phyloP scores from a whole-genome alignment of 768 basidiomycete species.

The Mrakia frigida region DNA sequence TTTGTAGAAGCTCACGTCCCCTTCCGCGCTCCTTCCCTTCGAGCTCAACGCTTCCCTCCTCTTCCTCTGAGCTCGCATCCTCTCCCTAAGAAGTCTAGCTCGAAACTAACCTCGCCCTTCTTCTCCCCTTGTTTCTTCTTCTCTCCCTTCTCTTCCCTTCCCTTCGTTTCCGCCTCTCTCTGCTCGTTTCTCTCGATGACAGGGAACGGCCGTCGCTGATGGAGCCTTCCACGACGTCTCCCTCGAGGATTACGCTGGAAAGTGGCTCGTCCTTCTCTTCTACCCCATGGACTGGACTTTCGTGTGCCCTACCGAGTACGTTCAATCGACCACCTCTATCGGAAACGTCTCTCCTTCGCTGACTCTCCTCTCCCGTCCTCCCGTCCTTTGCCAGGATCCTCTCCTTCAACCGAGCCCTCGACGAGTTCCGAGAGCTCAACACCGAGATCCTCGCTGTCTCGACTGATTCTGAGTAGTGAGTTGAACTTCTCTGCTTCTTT shows the following conservation, averaged over 20 bases:
- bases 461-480: constrained; percentile 67
- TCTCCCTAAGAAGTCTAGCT: too few species aligned
- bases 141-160: neutral
- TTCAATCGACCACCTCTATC: too few species aligned
- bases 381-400: constrained; percentile 53
- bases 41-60: neutral
- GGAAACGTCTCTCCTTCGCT: too few species aligned
- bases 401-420: constrained; percentile 83
- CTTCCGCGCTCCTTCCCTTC: neutral
- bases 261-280: constrained; percentile 77
- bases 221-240: constrained; percentile 72
- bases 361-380: too few species aligned
- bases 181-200: too few species aligned
- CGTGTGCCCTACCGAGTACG: constrained; percentile 74
- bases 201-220: constrained; percentile 60
- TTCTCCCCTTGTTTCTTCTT: neutral
- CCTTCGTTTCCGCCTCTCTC: too few species aligned
- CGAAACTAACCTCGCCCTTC: too few species aligned
- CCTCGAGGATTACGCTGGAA: constrained; percentile 62
- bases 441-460: constrained; percentile 77
- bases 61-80: too few species aligned
- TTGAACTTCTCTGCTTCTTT: too few species aligned
- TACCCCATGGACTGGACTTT: constrained; percentile 71
- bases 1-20: neutral
- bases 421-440: constrained; percentile 65